Percentiles rank a stretch among this genome's conserved stretches.
These are phyloP conservation scores for Mycena sp. DNA, from an alignment of 1,284 basidiomycete genomes.

Conservation along the genomic window DNA sequence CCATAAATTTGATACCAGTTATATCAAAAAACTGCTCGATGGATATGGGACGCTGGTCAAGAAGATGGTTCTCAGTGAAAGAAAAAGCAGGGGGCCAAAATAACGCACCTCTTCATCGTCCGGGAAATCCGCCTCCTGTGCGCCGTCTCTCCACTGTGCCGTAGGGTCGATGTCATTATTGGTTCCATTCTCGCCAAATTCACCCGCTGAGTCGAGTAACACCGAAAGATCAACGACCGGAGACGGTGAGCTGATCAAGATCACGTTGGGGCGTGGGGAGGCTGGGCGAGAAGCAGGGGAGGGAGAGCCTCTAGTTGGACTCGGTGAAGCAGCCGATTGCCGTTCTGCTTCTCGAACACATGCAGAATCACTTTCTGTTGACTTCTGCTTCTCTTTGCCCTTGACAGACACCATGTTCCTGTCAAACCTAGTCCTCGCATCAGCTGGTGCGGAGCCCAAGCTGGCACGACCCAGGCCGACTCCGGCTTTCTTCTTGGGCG, in stretches of 20 bases:
- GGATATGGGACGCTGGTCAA: conserved; percentile 75
- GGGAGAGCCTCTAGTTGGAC: conserved; percentile 36
- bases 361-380: conserved; percentile 12
- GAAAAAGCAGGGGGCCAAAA: conserved; percentile 17
- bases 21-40: conserved; percentile 88
- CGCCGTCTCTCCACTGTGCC: conserved; percentile 59
- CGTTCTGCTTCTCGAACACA: conserved; percentile 33
- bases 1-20: conserved; percentile 87
- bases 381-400: conserved; percentile 28
- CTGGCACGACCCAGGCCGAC: conserved; percentile 50
- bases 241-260: conserved; percentile 17
- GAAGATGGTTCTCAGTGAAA: conserved; percentile 3
- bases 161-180: conserved; percentile 49
- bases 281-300: conserved; percentile 34
- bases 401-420: conserved; percentile 35
- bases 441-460: conserved; percentile 45
- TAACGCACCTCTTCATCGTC: conserved; percentile 53
- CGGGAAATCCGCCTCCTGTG: conserved; percentile 48
- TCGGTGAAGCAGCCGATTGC: conserved; percentile 37
- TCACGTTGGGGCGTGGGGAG: conserved; percentile 22
- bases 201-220: conserved; percentile 27
- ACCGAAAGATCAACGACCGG: conserved; percentile 38
- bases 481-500: conserved; percentile 47
- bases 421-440: conserved; percentile 48
- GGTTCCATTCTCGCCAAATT: conserved; percentile 36